Percentiles rank a stretch among this genome's conserved stretches.
Evolutionary conservation across 1,284 basidiomycete species (phyloP).

Genomic region (Sporisorium sorghi): DNA sequence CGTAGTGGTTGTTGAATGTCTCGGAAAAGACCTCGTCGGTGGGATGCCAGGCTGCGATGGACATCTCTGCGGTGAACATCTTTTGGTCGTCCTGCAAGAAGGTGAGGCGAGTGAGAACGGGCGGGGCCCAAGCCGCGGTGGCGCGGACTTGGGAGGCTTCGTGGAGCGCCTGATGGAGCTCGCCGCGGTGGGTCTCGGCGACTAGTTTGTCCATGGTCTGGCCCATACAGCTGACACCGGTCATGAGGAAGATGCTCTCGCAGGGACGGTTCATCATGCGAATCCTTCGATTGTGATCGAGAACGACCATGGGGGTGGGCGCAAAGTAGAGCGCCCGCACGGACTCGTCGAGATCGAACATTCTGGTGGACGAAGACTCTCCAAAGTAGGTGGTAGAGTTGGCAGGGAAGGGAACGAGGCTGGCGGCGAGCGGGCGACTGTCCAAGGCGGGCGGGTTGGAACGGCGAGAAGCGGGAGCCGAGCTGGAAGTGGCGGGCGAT

Average conservation of each 20-base stretch:
- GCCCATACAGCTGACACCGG: conserved; percentile 52
- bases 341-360: conserved; percentile 67
- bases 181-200: conserved; percentile 19
- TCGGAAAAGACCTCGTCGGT: conserved; percentile 63
- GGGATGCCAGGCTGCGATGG: conserved; percentile 61
- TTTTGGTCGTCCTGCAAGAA: conserved; percentile 51
- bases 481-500: conserved; percentile 20
- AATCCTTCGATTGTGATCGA: conserved; percentile 57
- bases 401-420: conserved; percentile 32
- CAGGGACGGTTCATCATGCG: conserved; percentile 64
- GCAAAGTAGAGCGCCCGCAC: conserved; percentile 65
- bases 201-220: conserved; percentile 57
- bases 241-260: conserved; percentile 55
- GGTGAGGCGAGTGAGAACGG: conserved; percentile 54
- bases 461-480: conserved; percentile 13
- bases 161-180: conserved; percentile 48
- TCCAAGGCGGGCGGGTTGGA: conserved; percentile 9
- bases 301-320: conserved; percentile 60
- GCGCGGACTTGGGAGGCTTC: conserved; percentile 50
- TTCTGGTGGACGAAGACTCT: conserved; percentile 36
- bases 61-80: conserved; percentile 54
- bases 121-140: conserved; percentile 46
- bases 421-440: conserved; percentile 19
- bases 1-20: conserved; percentile 41
- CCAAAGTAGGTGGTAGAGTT: conserved; percentile 32